phyloP scores from a whole-genome alignment of 305 asterid genomes.

The Fraxinus greggii region DNA sequence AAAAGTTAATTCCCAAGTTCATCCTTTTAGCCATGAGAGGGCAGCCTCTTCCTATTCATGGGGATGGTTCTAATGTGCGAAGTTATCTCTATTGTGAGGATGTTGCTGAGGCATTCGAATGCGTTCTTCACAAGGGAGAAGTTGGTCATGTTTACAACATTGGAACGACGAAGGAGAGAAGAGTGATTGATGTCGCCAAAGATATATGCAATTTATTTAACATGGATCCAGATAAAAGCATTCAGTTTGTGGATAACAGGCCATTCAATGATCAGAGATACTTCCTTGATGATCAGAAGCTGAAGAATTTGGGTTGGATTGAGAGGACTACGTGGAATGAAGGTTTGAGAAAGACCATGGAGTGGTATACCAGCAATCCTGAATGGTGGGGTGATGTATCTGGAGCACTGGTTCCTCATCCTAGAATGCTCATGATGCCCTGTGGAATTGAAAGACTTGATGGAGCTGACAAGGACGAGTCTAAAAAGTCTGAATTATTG shows the following conservation, averaged over 20 bases:
- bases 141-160: constrained; percentile 91
- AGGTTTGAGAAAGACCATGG: constrained; percentile 78
- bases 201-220: constrained; percentile 75
- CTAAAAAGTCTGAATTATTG: constrained; percentile 44
- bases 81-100: constrained; percentile 93
- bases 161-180: constrained; percentile 83
- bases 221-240: constrained; percentile 69
- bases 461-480: constrained; percentile 60
- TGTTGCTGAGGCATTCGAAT: constrained; percentile 92
- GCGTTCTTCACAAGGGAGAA: constrained; percentile 82
- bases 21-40: constrained; percentile 82
- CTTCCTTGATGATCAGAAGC: constrained; percentile 84
- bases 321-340: constrained; percentile 84
- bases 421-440: constrained; percentile 90
- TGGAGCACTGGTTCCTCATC: constrained; percentile 95
- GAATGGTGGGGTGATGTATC: constrained; percentile 97
- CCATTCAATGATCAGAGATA: constrained; percentile 92
- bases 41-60: constrained; percentile 82
- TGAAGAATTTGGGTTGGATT: constrained; percentile 77
- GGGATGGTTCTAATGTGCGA: constrained; percentile 86
- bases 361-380: constrained; percentile 77
- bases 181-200: constrained; percentile 81
- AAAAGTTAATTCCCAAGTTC: constrained; percentile 87
- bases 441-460: constrained; percentile 72
- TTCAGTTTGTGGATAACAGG: constrained; percentile 77